Evolutionary conservation across 2,329 filamentous ascomycete species (phyloP), one percentile per base, ranked within the genome.

Genomic region (Alternaria tenuissima): DNA sequence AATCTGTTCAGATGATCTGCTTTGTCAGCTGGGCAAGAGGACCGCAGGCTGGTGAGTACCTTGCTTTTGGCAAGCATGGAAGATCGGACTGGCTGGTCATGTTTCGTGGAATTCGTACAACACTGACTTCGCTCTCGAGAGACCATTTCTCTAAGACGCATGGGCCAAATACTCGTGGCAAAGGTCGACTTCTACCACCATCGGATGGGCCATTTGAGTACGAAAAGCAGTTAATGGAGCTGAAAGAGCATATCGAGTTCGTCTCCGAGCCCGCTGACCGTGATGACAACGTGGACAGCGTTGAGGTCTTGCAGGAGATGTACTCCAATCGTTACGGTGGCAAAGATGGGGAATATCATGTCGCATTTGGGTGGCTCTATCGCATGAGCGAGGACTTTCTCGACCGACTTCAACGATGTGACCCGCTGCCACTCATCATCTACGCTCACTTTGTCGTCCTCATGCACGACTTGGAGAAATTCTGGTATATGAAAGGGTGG

Each of bases 401-500:
- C 9, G 61, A 68, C 3, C 60, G 67, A 7, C 47, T 74, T 20
- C 72, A 75, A 36, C 43, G 59, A 32, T 60, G 63, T n/a, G 67
- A 74, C 22, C 36, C 68, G 1, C 56, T 65, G 4, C 58, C 66
- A 2, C 55, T 75, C 36, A 65, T 74, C 16, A 47, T 75, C 0
- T 74, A 71, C 32, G 73, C 72, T 22, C 64, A 74, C 54, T 75
- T 74, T 44, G 59, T 63, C 4, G 66, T 75, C 8, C 51, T 75
- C 20, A 65, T 75, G 51, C 59, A 62, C 6, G 70, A 68, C 24
- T 57, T 75, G 63, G 71, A 75, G 30, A 53, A 61, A 1, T 73
- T 75, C 41, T 75, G 73, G 73, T 75, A 73, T 41, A 70, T 73
- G 66, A 67, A 68, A 36, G 73, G 70, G 7, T 76, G 71, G 72